These are phyloP conservation scores for Phalaenopsis hybrid DNA, from an alignment of 116 monocot genomes.

Conservation along the genomic window DNA sequence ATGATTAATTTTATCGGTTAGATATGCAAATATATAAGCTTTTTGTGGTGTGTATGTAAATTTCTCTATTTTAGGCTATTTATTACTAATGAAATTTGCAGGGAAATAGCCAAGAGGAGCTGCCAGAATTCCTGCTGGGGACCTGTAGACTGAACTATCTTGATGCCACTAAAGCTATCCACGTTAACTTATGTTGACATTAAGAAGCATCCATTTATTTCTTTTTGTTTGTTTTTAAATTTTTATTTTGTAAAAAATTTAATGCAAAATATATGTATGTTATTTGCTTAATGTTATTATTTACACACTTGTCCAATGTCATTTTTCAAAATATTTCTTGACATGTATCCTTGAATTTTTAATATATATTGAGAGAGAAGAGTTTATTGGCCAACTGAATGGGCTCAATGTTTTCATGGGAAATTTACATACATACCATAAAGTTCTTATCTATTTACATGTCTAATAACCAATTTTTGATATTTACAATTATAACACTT, in stretches of 20 bases:
- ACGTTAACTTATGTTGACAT: slow-evolving; percentile 10
- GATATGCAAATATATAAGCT: no score
- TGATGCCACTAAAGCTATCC: slow-evolving; percentile 45
- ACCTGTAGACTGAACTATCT: slow-evolving; percentile 60
- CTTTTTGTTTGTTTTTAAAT: not conserved
- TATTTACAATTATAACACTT: no score
- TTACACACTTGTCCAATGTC: not conserved
- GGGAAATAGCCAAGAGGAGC: slow-evolving; percentile 58
- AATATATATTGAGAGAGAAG: no score
- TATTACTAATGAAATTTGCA: not conserved
- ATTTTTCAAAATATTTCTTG: not conserved
- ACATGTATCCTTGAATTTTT: no score
- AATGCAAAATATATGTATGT: not conserved
- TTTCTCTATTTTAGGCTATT: not conserved
- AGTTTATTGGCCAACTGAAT: no score
- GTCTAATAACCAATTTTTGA: no score
- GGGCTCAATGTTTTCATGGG: no score
- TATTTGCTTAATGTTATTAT: not conserved
- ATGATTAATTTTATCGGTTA: no score
- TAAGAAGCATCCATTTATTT: not conserved
- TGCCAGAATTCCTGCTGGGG: slow-evolving; percentile 57
- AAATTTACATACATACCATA: no score
- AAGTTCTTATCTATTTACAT: no score
- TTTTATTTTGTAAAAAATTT: not conserved
- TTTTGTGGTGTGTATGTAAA: no score